Evolutionary conservation across 257 asterid species (phyloP), one percentile per base, ranked within the genome.

Genomic region (Solanum arcanum): DNA sequence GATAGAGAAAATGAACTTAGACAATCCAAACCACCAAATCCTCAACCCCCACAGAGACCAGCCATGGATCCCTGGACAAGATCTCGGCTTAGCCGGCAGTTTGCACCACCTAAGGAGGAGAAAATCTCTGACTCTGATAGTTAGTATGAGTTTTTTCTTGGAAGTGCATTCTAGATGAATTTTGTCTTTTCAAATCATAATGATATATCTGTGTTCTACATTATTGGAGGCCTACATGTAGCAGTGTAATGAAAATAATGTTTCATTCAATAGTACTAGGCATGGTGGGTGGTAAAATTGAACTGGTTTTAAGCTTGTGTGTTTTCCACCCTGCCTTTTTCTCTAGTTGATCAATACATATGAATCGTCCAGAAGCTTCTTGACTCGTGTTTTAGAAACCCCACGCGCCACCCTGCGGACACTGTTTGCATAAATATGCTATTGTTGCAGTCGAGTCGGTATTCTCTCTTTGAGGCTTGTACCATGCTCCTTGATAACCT

Each of bases 1-100:
- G 98, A 97, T 88, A 94, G 99, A 91, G 98, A 96, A 87, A 96
- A 97, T 83, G 99, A 97, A 92, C 96, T 96, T 21, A 87, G 98
- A 88, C 98, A 95, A 87, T 89, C 98, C 13, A 95, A 96, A 90
- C 98, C 98, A 37, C 92, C 99, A n/a, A 91, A 87, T 33, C 95
- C 98, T 2, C 97, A 92, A 86, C 98, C 94, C 52, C 92, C 93
- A 4, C 94, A 93, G 88, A 91, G 98, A 90, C 84, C 94, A 85
- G 90, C 97, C 62, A 33, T 95, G 90, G 98, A 97, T 91, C 99
- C 99, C 3, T 97, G 99, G 99, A 92, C 96, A 27, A 97, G 93
- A 91, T 97, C 99, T 69, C 96, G 95, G 64, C 96, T 97, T 47
- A 93, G 96, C 64, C 89, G 96, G 86, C 99, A 95, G 90, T 93